These are phyloP conservation scores for Lodderomyces parapsilosis DNA, from an alignment of 1,139 yeast species.

Conservation along the genomic window DNA sequence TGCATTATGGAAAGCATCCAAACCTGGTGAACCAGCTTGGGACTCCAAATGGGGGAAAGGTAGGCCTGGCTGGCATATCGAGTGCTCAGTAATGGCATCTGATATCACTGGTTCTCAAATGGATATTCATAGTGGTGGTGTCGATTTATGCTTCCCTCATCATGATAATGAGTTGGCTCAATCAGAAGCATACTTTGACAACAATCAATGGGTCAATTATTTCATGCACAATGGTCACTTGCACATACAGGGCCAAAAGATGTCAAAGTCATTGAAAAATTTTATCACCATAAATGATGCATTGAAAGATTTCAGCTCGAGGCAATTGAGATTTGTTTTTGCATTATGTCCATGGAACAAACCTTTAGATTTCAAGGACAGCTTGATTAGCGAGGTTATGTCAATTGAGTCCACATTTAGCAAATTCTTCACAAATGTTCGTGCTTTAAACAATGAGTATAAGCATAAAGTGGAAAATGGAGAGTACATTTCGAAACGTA, in stretches of 20 bases:
- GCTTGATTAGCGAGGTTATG: slow-evolving; percentile 72
- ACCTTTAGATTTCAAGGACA: slow-evolving; percentile 87
- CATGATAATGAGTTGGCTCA: slow-evolving; percentile 98
- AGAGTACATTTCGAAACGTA: slow-evolving; percentile 54
- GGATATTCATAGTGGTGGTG: slow-evolving; percentile 97
- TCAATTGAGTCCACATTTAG: slow-evolving; percentile 70
- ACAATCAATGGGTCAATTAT: slow-evolving; percentile 94
- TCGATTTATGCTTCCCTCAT: slow-evolving; percentile 98
- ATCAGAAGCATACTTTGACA: slow-evolving; percentile 88
- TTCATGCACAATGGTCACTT: slow-evolving; percentile 96
- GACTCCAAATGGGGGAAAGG: slow-evolving; percentile 95
- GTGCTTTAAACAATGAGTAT: slow-evolving; percentile 70
- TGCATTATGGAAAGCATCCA: slow-evolving; percentile 95
- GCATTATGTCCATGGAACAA: slow-evolving; percentile 91
- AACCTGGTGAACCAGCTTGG: slow-evolving; percentile 98
- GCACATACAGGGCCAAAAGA: slow-evolving; percentile 97
- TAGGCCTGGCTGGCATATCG: slow-evolving; percentile 99
- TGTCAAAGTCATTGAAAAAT: slow-evolving; percentile 93
- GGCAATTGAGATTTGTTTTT: slow-evolving; percentile 88
- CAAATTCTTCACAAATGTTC: slow-evolving; percentile 79
- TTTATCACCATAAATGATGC: slow-evolving; percentile 95
- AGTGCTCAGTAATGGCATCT: slow-evolving; percentile 98
- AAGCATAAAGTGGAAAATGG: slow-evolving; percentile 50
- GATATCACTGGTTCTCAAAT: slow-evolving; percentile 79
- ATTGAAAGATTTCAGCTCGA: slow-evolving; percentile 60